Evolutionary conservation across 2,329 filamentous ascomycete species (phyloP), one percentile per base, ranked within the genome.

Genomic region (Diplodia scrobiculata): DNA sequence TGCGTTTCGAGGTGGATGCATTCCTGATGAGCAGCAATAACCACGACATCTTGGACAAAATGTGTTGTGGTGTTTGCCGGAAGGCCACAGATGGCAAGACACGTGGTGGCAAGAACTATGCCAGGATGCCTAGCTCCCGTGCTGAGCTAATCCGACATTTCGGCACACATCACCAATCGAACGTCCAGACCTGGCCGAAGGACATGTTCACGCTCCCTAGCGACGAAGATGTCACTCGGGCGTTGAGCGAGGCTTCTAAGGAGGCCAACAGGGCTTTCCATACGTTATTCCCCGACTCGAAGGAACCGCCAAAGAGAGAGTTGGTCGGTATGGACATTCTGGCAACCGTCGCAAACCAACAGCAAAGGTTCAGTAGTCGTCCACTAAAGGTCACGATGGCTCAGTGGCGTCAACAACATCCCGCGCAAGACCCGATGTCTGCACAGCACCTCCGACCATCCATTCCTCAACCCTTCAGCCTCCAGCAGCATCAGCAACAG

Each of bases 101-200:
- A 19, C 65, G 65, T 21, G 65, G 65, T 29, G 66, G 66, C 14
- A 67, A 67, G 27, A 63, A 67, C 21, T 67, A 55, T 21, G 66
- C 53, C 14, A 67, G 53, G 36, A 64, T 65, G 58, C 27, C 66
- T 10, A 63, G 60, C 21, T 62, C 59, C 9, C 58, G 66, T 29
- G 50, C 52, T 34, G 59, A 67, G 41, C 29, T 67, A 41, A 64
- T 67, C 9, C 48, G 48, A 29, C 66, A 67, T n/a, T 67, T 63
- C 45, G 59, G 41, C 7, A 64, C 48, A 11, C 45, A 55, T 41
- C 66, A 65, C 27, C 58, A 58, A 19, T 52, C 41, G 29, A 45
- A 47, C 36, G 45, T 55, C 17, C 38, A 64, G 10, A 64, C 50
- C 13, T 67, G 66, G 66, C 53, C 66, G 13, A 65, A 50, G 50